A percentile compares a stretch with the other conserved stretches of the same genome.
Conservation (phyloP, 2,329 filamentous ascomycete genomes). For the Penicillium sp. region DNA sequence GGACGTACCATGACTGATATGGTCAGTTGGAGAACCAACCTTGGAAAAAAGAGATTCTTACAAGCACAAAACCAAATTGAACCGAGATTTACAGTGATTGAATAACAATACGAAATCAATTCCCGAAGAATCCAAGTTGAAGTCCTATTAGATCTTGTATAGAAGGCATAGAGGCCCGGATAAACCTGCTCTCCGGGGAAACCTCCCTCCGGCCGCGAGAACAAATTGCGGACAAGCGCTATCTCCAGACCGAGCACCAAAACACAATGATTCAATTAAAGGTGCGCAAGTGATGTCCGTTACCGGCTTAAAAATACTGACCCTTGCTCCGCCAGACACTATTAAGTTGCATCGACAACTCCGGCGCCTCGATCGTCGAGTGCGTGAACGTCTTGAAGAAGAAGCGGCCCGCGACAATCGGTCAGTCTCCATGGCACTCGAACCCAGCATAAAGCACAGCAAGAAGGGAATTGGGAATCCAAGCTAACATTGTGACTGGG, state of each 20-base stretch:
- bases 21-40: background rate
- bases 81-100: background rate
- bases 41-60: too few relatives aligned
- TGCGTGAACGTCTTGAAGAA: conserved; percentile 90
- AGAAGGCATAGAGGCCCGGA: conserved; percentile 7
- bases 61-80: background rate
- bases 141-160: background rate
- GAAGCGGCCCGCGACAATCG: conserved; percentile 80
- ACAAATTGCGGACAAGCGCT: conserved; percentile 23
- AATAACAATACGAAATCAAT: background rate
- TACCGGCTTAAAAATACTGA: background rate
- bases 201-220: conserved; percentile 17
- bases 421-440: conserved; percentile 50
- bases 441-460: background rate
- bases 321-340: conserved; percentile 63
- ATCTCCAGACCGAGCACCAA: conserved; percentile 32
- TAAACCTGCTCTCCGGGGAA: conserved; percentile 21
- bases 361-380: conserved; percentile 93
- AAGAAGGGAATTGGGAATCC: background rate
- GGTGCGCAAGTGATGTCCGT: conserved; percentile 40
- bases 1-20: background rate
- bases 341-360: conserved; percentile 99
- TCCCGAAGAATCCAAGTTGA: background rate
- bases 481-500: background rate
- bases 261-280: conserved; percentile 87